These are phyloP conservation scores for Verticillium longisporum DNA, from an alignment of 2,329 filamentous ascomycete genomes.

Conservation along the genomic window DNA sequence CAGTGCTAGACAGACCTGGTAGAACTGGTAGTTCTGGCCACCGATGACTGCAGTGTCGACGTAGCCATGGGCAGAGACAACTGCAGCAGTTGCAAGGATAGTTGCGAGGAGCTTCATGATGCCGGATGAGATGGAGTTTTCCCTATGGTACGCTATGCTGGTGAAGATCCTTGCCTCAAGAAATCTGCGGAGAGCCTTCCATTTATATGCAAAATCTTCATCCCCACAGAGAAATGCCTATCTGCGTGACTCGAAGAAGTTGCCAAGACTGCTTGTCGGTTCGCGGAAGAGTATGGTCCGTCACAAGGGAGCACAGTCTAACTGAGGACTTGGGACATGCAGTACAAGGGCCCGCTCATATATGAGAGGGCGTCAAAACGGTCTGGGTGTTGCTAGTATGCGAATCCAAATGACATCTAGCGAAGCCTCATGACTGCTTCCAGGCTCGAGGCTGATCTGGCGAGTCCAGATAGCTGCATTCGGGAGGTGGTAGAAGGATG, in stretches of 20 bases:
- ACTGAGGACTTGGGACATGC: neutral
- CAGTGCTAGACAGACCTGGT: conserved; percentile 16
- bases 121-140: neutral
- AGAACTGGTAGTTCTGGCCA: conserved; percentile 29
- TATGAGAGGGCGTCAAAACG: neutral
- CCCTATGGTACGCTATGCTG: neutral
- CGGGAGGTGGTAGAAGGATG: neutral
- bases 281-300: neutral
- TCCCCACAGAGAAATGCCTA: neutral
- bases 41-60: conserved; percentile 38
- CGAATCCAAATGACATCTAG: neutral
- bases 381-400: neutral
- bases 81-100: neutral
- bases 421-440: neutral
- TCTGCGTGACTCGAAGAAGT: neutral
- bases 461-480: neutral
- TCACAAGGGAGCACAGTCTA: neutral
- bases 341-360: neutral
- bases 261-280: neutral
- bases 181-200: neutral
- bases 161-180: neutral
- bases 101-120: conserved; percentile 1
- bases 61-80: conserved; percentile 40
- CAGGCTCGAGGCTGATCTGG: neutral
- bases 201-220: neutral